Conservation (phyloP, 352 stramenopile genomes). For the Phytopythium sindhum region DNA sequence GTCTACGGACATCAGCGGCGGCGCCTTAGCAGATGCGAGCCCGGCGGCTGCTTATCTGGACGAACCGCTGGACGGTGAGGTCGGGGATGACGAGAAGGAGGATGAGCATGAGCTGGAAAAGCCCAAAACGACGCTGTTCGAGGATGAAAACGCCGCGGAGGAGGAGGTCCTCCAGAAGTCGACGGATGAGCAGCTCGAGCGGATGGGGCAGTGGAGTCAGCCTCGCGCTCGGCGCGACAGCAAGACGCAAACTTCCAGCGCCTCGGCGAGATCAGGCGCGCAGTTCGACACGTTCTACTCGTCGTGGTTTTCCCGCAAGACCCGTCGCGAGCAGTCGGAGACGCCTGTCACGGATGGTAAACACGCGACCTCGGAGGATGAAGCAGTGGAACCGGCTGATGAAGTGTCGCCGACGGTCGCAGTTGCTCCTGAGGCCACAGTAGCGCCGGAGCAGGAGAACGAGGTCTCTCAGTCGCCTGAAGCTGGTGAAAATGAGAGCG, state of each 20-base stretch:
- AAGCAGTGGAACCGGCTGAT: background rate
- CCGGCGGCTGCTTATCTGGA: constrained; percentile 7
- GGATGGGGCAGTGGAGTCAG: constrained; percentile 74
- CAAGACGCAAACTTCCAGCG: constrained; percentile 36
- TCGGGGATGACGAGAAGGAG: constrained; percentile 48
- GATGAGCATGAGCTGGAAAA: constrained; percentile 6
- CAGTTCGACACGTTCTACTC: constrained; percentile 76
- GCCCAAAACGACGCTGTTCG: constrained; percentile 21
- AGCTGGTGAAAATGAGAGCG: background rate
- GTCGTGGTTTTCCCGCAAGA: constrained; percentile 69
- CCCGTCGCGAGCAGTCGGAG: constrained; percentile 21
- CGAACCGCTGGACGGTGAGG: constrained; percentile 37
- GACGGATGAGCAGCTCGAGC: constrained; percentile 50
- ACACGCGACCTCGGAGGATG: background rate
- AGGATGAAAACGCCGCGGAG: constrained; percentile 26
- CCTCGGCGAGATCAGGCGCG: constrained; percentile 32
- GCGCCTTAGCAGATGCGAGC: background rate
- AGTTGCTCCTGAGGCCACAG: background rate
- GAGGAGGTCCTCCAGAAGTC: constrained; percentile 24
- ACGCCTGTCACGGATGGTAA: background rate
- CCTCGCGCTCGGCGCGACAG: constrained; percentile 41
- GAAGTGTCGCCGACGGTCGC: background rate
- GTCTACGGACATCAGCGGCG: background rate
- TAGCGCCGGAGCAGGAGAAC: constrained; percentile 16
- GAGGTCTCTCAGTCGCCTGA: background rate